Percentiles rank a stretch among this genome's conserved stretches.
Evolutionary conservation across 768 basidiomycete species (phyloP).

Genomic region (Tylopilus intermedius): DNA sequence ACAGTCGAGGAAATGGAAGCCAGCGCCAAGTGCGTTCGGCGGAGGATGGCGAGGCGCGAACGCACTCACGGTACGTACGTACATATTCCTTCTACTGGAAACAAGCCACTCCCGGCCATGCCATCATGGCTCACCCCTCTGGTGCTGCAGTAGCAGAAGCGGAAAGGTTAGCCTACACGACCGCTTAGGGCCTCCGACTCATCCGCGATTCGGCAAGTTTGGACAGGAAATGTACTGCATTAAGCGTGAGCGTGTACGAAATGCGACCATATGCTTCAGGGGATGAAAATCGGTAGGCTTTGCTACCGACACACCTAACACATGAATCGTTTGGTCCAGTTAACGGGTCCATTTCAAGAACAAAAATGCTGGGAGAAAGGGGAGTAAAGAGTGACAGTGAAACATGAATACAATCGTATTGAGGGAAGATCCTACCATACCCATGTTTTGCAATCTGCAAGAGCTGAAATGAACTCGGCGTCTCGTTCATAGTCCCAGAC

Average conservation of each 20-base stretch:
- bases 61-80: slow-evolving; percentile 8
- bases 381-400: background rate
- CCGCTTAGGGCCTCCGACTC: background rate
- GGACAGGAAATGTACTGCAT: slow-evolving; percentile 21
- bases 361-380: background rate
- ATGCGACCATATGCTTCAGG: slow-evolving; percentile 14
- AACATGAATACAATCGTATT: background rate
- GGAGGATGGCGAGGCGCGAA: too few relatives aligned
- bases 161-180: slow-evolving; percentile 8
- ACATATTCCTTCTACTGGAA: slow-evolving; percentile 23
- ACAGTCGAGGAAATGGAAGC: too few relatives aligned
- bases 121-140: slow-evolving; percentile 20
- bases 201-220: slow-evolving; percentile 11
- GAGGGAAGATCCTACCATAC: slow-evolving; percentile 16
- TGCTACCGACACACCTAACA: slow-evolving; percentile 24
- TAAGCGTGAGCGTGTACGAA: slow-evolving; percentile 22
- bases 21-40: too few relatives aligned
- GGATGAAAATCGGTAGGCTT: slow-evolving; percentile 16
- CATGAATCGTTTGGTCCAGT: slow-evolving; percentile 1
- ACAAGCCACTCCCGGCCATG: slow-evolving; percentile 9
- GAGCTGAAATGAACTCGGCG: slow-evolving; percentile 17
- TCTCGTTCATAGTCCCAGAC: slow-evolving; percentile 27
- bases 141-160: slow-evolving; percentile 27
- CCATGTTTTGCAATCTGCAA: slow-evolving; percentile 22
- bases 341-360: background rate